Evolutionary conservation across 768 basidiomycete genomes (phyloP).

Genomic region (Suillus plorans): DNA sequence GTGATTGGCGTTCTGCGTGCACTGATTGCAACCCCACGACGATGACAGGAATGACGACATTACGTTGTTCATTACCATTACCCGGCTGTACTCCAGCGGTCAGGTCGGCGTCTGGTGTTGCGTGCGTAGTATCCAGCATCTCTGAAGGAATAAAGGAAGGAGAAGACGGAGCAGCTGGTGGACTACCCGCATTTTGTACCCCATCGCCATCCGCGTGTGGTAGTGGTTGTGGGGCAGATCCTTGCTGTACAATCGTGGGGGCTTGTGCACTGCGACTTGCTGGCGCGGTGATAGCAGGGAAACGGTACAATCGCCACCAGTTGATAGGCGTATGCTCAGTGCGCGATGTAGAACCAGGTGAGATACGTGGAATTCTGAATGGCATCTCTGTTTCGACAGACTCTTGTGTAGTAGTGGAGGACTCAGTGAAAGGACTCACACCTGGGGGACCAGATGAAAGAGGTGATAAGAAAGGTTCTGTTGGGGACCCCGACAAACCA

Average conservation of each 20-base stretch:
- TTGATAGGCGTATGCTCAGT: constrained; percentile 53
- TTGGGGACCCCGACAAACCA: neutral
- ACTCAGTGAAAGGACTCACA: neutral
- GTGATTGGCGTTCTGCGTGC: constrained; percentile 42
- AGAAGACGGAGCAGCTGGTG: constrained; percentile 7
- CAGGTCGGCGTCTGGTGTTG: constrained; percentile 5
- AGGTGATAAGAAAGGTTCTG: neutral
- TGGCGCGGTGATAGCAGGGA: constrained; percentile 62
- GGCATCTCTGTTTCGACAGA: constrained; percentile 24
- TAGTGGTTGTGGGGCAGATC: constrained; percentile 8
- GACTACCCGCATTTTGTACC: constrained; percentile 22
- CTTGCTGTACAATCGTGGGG: constrained; percentile 8
- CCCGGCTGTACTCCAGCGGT: constrained; percentile 1
- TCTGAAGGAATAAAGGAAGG: constrained; percentile 16
- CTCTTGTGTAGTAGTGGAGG: neutral
- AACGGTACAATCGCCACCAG: constrained; percentile 85
- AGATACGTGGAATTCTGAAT: constrained; percentile 27
- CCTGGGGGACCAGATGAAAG: constrained; percentile 6
- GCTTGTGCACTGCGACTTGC: constrained; percentile 22
- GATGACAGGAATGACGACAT: constrained; percentile 76
- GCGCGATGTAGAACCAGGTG: constrained; percentile 31
- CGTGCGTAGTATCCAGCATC: constrained; percentile 17
- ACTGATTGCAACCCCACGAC: constrained; percentile 83
- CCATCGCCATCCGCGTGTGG: constrained; percentile 15
- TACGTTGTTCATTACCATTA: constrained; percentile 27